Conservation (phyloP, 441 rosid species). For the Theobroma grandiflorum region DNA sequence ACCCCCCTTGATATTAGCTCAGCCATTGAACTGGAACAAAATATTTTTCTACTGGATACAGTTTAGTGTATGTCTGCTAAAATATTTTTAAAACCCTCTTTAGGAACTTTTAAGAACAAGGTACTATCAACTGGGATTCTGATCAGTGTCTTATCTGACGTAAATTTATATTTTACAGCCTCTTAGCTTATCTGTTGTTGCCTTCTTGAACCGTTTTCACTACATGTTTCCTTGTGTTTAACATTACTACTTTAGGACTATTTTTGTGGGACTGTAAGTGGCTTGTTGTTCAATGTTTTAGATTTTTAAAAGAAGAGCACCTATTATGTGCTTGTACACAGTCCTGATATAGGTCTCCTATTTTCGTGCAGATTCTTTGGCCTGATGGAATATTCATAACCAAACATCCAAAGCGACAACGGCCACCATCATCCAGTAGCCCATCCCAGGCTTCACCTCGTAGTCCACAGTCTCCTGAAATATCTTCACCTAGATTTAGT, state of each 20-base stretch:
- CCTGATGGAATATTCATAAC: conserved; percentile 98
- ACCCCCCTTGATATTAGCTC: neutral
- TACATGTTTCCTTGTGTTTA: neutral
- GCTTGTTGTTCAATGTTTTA: neutral
- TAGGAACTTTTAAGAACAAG: neutral
- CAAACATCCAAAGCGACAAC: conserved; percentile 86
- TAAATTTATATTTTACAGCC: neutral
- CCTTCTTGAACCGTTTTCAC: neutral
- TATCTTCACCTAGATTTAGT: conserved; percentile 45
- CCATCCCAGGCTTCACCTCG: conserved; percentile 41
- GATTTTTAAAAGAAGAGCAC: neutral
- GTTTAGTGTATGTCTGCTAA: neutral
- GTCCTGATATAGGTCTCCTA: conserved; percentile 29
- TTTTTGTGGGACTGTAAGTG: neutral
- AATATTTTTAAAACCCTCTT: neutral
- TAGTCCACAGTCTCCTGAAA: conserved; percentile 33
- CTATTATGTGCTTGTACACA: conserved; percentile 9
- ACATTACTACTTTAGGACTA: neutral
- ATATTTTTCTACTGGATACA: conserved; percentile 6
- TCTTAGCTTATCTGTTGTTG: neutral
- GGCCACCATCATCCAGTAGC: conserved; percentile 40
- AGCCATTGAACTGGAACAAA: neutral
- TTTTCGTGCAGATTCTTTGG: conserved; percentile 81
- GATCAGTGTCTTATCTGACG: neutral
- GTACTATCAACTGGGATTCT: conserved; percentile 2